These are phyloP conservation scores for Boletus tylopilopsis DNA, from an alignment of 768 basidiomycete genomes.

Conservation along the genomic window DNA sequence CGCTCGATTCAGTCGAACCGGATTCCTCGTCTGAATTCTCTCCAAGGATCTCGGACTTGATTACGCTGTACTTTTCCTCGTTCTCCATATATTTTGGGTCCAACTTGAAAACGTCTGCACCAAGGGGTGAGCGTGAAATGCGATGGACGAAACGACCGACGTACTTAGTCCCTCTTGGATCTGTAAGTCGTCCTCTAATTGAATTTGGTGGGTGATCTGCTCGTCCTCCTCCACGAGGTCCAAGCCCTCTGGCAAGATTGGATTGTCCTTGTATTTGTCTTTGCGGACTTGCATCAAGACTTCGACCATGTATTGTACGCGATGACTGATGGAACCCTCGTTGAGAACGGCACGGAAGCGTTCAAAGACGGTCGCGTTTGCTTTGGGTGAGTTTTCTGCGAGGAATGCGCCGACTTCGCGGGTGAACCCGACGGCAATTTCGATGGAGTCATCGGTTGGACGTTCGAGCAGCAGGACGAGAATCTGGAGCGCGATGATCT, in stretches of 20 bases:
- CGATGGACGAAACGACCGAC: slow-evolving; percentile 29
- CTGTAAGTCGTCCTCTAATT: slow-evolving; percentile 89
- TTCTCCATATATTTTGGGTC: slow-evolving; percentile 87
- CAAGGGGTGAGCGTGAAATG: slow-evolving; percentile 7
- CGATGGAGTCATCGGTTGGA: slow-evolving; percentile 96
- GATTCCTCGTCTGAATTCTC: slow-evolving; percentile 78
- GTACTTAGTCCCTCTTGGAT: slow-evolving; percentile 92
- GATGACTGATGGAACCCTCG: slow-evolving; percentile 91
- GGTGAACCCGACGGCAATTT: slow-evolving; percentile 97
- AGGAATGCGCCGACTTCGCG: slow-evolving; percentile 97
- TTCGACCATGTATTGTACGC: slow-evolving; percentile 99
- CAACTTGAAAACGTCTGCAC: slow-evolving; percentile 87
- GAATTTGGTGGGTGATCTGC: slow-evolving; percentile 92
- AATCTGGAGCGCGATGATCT: slow-evolving; percentile 92
- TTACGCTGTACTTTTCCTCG: slow-evolving; percentile 89
- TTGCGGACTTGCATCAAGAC: slow-evolving; percentile 98
- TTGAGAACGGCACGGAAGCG: slow-evolving; percentile 96
- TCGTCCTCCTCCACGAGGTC: slow-evolving; percentile 98
- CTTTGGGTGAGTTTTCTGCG: slow-evolving; percentile 89
- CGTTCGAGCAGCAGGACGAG: slow-evolving; percentile 93
- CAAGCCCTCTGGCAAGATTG: slow-evolving; percentile 87
- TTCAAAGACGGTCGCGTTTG: slow-evolving; percentile 92
- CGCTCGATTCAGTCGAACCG: slow-evolving; percentile 57
- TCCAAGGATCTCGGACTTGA: slow-evolving; percentile 92
- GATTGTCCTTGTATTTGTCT: slow-evolving; percentile 99